Evolutionary conservation across 768 basidiomycete genomes (phyloP).

Genomic region (Mycena alexandri): DNA sequence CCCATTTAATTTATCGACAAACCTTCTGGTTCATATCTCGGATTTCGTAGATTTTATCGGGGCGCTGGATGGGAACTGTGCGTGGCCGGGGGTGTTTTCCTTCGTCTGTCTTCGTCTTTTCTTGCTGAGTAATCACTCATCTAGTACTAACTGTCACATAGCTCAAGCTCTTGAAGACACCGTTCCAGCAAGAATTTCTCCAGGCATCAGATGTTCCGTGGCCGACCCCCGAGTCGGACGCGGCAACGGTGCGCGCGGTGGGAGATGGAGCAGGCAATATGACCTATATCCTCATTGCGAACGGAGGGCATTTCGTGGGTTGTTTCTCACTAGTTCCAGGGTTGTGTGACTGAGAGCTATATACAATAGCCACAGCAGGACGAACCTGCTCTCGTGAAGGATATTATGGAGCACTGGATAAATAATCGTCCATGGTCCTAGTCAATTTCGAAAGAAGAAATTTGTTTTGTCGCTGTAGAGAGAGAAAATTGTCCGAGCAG

Average conservation of each 20-base stretch:
- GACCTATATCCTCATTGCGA: constrained; percentile 43
- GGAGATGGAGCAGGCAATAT: constrained; percentile 46
- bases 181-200: constrained; percentile 41
- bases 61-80: constrained; percentile 41
- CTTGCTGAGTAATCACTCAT: not conserved
- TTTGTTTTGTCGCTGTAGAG: too few species aligned
- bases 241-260: constrained; percentile 42
- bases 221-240: constrained; percentile 35
- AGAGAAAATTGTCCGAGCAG: too few species aligned
- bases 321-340: not conserved
- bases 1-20: not conserved
- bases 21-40: not conserved
- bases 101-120: constrained; percentile 36
- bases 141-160: constrained; percentile 13
- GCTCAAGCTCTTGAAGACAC: constrained; percentile 39
- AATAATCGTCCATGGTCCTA: constrained; percentile 6
- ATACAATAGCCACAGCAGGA: constrained; percentile 8
- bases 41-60: constrained; percentile 41
- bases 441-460: too few species aligned
- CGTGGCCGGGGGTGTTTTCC: constrained; percentile 42
- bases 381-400: constrained; percentile 23
- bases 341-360: not conserved
- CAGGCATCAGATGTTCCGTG: constrained; percentile 42
- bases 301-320: constrained; percentile 46
- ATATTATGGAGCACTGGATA: constrained; percentile 23